Evolutionary conservation across 345 rosid genomes (phyloP).

Genomic region (Sonneratia alba): DNA sequence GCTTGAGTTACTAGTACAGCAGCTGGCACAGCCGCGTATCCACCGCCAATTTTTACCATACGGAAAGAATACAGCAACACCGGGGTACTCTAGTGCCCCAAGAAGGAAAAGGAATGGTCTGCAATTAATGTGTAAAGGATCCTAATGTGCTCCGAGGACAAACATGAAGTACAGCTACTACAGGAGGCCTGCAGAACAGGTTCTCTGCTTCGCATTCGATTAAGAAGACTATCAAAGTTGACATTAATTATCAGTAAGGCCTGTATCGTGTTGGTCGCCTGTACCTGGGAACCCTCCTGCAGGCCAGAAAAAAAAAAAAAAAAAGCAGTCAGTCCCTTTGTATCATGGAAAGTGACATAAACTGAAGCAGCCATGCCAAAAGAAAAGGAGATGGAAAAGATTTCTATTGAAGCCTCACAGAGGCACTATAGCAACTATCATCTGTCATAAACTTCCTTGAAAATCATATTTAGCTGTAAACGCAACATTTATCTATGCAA

Average conservation of each 20-base stretch:
- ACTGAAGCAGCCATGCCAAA: not conserved
- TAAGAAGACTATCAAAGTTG: not conserved
- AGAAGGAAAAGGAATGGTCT: not conserved
- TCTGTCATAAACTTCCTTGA: not conserved
- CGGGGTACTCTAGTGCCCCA: not conserved
- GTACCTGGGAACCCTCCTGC: constrained; percentile 94
- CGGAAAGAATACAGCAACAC: not conserved
- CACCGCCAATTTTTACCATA: not conserved
- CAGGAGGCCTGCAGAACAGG: not conserved
- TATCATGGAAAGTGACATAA: not conserved
- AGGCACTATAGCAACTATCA: not conserved
- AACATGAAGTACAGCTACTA: not conserved
- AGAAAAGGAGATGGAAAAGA: no score
- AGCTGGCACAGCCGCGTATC: not conserved
- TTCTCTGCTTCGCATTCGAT: not conserved
- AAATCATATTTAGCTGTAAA: not conserved
- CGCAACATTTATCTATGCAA: not conserved
- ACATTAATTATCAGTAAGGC: constrained; percentile 47
- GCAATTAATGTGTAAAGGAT: not conserved
- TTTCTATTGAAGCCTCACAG: not conserved
- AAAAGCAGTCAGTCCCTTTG: no score
- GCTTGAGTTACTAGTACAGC: not conserved
- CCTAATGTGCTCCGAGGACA: not conserved
- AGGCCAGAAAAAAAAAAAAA: constrained; percentile 2
- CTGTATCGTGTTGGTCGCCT: constrained; percentile 85